Evolutionary conservation across 2,329 filamentous ascomycete genomes (phyloP).

Genomic region (Fusarium redolens): DNA sequence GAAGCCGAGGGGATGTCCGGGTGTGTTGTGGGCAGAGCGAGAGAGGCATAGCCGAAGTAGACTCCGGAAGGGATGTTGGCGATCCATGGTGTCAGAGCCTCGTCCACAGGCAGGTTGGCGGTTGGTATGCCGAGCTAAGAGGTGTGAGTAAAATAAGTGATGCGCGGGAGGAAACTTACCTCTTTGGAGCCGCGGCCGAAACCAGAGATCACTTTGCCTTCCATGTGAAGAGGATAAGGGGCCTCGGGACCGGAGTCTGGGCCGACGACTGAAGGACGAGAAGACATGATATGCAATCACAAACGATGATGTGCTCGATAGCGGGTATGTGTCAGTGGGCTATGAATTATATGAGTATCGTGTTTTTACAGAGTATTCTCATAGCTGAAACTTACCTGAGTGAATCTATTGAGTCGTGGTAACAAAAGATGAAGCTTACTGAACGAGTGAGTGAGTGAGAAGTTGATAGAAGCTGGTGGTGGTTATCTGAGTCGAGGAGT

Average conservation of each 20-base stretch:
- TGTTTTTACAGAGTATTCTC: background rate
- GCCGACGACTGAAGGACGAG: slow-evolving; percentile 78
- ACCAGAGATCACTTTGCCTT: slow-evolving; percentile 88
- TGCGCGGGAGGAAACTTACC: slow-evolving; percentile 57
- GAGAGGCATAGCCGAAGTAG: slow-evolving; percentile 91
- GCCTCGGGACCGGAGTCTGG: slow-evolving; percentile 76
- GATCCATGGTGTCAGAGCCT: slow-evolving; percentile 69
- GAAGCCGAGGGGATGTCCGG: slow-evolving; percentile 51
- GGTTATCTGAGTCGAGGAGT: slow-evolving; percentile 19
- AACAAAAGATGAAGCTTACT: background rate
- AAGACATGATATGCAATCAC: slow-evolving; percentile 42
- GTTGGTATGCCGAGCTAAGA: slow-evolving; percentile 91
- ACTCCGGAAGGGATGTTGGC: slow-evolving; percentile 78
- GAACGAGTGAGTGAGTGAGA: slow-evolving; percentile 8
- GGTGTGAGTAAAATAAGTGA: background rate
- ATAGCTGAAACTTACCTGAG: background rate
- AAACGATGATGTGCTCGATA: background rate
- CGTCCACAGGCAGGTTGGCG: slow-evolving; percentile 86
- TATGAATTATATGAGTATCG: background rate
- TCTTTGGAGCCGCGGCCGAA: slow-evolving; percentile 96
- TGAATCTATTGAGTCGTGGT: background rate
- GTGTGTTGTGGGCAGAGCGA: slow-evolving; percentile 67
- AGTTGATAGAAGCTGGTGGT: slow-evolving; percentile 22
- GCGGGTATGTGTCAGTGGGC: background rate
- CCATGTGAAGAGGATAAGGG: slow-evolving; percentile 86